Evolutionary conservation across 164 flowering plant species (phyloP).

Genomic region (Aristolochia fimbriata): DNA sequence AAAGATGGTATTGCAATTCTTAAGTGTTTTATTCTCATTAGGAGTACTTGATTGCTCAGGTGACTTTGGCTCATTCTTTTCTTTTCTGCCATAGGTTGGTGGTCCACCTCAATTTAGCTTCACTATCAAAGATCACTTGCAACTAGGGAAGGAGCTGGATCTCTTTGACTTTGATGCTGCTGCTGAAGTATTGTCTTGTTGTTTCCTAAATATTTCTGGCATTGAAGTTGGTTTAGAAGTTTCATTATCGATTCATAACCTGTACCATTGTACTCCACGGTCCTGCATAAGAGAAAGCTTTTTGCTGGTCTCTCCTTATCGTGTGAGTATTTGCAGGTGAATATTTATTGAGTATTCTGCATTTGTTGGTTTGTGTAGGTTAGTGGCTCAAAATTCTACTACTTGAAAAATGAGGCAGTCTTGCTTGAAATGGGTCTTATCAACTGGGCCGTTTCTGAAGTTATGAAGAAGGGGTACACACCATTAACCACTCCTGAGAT

Average conservation of each 20-base stretch:
- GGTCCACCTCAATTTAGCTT: slow-evolving; percentile 53
- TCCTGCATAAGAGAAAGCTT: no score
- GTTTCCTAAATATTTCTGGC: neutral
- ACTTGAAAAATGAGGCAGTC: slow-evolving; percentile 94
- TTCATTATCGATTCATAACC: neutral
- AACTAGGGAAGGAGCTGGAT: slow-evolving; percentile 84
- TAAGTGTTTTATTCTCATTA: neutral
- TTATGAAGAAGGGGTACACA: slow-evolving; percentile 66
- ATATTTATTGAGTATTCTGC: neutral
- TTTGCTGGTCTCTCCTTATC: no score
- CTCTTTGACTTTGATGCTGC: slow-evolving; percentile 93
- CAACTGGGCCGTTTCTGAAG: slow-evolving; percentile 88
- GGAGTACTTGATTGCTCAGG: neutral
- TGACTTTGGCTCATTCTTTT: neutral
- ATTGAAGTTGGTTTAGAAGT: neutral
- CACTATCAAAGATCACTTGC: slow-evolving; percentile 76
- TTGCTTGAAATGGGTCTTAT: slow-evolving; percentile 79
- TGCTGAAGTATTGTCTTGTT: slow-evolving; percentile 52
- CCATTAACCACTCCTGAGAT: slow-evolving; percentile 88
- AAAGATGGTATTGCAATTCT: slow-evolving; percentile 39
- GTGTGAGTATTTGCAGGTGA: no score
- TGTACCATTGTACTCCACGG: no score
- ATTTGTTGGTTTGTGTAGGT: slow-evolving; percentile 37
- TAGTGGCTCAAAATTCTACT: slow-evolving; percentile 93
- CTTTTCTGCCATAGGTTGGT: slow-evolving; percentile 48